Conservation (phyloP, 306 rosid genomes). For the Trifolium fragiferum region DNA sequence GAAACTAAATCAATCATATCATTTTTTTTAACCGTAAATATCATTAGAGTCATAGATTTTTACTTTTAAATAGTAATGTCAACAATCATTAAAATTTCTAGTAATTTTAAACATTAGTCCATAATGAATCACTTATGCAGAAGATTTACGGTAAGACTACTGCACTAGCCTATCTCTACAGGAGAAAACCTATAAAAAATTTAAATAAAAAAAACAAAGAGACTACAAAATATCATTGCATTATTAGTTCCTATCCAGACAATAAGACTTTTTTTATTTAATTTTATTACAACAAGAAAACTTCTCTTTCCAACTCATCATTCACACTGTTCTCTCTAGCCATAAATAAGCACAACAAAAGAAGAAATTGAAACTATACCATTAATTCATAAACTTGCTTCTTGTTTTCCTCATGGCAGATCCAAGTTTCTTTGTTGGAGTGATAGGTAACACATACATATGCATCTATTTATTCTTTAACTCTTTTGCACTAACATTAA, state of each 20-base stretch:
- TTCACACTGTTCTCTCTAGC: background rate
- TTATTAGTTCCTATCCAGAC: background rate
- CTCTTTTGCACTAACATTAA: background rate
- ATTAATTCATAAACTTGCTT: background rate
- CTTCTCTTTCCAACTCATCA: background rate
- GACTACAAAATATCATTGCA: background rate
- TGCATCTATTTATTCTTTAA: background rate
- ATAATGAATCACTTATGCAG: too few species aligned
- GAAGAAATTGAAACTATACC: constrained; percentile 13
- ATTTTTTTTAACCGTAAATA: too few species aligned
- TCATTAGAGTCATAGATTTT: too few species aligned
- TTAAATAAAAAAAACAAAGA: background rate
- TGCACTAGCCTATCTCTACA: too few species aligned
- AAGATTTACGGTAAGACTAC: too few species aligned
- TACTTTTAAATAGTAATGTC: too few species aligned
- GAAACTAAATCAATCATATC: too few species aligned
- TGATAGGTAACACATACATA: constrained; percentile 50
- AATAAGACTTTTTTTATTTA: background rate
- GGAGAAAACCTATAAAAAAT: too few species aligned
- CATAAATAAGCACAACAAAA: constrained; percentile 26
- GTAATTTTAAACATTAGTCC: too few species aligned
- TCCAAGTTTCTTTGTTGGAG: constrained; percentile 56
- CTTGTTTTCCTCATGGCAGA: constrained; percentile 48
- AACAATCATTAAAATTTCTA: too few species aligned
- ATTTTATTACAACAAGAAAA: too few species aligned